Percentiles rank a stretch among this genome's conserved stretches.
Conservation (phyloP, 495 filamentous ascomycete species). For the Penicillium riverlandense region DNA sequence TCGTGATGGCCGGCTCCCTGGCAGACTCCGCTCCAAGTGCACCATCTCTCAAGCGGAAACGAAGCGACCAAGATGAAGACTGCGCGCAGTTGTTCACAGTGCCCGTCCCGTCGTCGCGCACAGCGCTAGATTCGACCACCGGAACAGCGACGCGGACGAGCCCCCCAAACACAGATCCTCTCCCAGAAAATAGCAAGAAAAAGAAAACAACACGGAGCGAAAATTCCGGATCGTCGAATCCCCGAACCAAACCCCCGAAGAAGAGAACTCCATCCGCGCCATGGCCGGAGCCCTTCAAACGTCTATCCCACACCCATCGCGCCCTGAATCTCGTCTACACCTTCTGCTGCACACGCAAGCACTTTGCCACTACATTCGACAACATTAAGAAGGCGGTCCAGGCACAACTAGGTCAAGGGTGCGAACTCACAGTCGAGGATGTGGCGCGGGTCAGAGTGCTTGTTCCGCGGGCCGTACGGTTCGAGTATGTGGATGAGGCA, state of each 20-base stretch:
- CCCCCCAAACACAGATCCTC: too few relatives aligned
- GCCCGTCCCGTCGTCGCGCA: too few relatives aligned
- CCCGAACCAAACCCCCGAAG: constrained; percentile 5
- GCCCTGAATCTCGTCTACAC: constrained; percentile 91
- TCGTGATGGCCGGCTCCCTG: constrained; percentile 17
- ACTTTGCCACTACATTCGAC: constrained; percentile 84
- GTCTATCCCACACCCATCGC: constrained; percentile 67
- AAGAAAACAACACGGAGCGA: constrained; percentile 1
- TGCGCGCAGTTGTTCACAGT: too few relatives aligned
- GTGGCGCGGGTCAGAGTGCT: constrained; percentile 75
- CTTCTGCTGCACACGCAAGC: constrained; percentile 87
- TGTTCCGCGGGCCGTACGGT: constrained; percentile 67
- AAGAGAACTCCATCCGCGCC: constrained; percentile 35
- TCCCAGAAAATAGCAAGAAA: background rate
- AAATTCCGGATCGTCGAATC: constrained; percentile 1
- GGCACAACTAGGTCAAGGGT: constrained; percentile 57
- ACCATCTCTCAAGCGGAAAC: constrained; percentile 13
- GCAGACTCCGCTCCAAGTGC: background rate
- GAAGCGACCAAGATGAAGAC: constrained; percentile 3
- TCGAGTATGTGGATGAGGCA: constrained; percentile 80
- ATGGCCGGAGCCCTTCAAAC: constrained; percentile 71
- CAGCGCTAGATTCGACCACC: too few relatives aligned
- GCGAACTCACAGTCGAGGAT: constrained; percentile 63
- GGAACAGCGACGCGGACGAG: too few relatives aligned
- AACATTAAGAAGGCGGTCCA: constrained; percentile 82